A percentile compares a stretch with the other conserved stretches of the same genome.
phyloP scores from a whole-genome alignment of 2,329 filamentous ascomycete genomes.

The Penicillium sp. region DNA sequence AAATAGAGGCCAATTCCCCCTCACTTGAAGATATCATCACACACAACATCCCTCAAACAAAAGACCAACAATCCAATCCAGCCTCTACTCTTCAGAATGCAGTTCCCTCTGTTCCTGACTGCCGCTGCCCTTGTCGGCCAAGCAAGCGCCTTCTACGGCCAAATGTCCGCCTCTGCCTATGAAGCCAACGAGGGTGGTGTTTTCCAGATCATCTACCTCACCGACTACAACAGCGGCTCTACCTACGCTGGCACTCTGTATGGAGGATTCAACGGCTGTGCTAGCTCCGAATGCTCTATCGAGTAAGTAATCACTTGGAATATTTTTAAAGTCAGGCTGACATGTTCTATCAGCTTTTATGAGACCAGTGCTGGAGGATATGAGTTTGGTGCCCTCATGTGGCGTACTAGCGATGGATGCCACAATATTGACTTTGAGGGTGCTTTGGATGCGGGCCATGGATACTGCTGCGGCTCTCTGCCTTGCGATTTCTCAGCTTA shows the following conservation, averaged over 20 bases:
- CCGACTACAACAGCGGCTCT: conserved; percentile 10
- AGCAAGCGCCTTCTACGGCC: conserved; percentile 8
- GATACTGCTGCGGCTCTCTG: conserved; percentile 10
- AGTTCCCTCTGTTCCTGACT: conserved; percentile 1
- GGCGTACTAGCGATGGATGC: conserved; percentile 8
- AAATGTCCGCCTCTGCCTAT: conserved; percentile 9
- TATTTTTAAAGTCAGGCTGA: not conserved
- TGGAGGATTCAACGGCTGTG: conserved; percentile 7
- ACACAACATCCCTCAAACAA: not conserved
- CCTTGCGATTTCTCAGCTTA: conserved; percentile 11
- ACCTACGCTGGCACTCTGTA: conserved; percentile 4
- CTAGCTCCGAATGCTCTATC: conserved; percentile 1
- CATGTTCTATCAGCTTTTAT: not conserved
- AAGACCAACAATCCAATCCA: not conserved
- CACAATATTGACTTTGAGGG: conserved; percentile 13
- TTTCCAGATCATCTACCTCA: conserved; percentile 8
- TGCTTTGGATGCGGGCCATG: conserved; percentile 3
- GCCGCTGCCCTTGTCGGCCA: not conserved
- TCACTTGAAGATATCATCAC: not conserved
- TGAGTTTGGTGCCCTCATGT: conserved; percentile 1
- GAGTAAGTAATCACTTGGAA: not conserved
- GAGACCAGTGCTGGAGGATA: conserved; percentile 4
- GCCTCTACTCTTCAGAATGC: conserved; percentile 1
- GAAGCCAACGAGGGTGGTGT: not conserved
- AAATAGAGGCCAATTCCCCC: not conserved